Evolutionary conservation across 2,329 filamentous ascomycete species (phyloP).

Genomic region (Xylaria sp.): DNA sequence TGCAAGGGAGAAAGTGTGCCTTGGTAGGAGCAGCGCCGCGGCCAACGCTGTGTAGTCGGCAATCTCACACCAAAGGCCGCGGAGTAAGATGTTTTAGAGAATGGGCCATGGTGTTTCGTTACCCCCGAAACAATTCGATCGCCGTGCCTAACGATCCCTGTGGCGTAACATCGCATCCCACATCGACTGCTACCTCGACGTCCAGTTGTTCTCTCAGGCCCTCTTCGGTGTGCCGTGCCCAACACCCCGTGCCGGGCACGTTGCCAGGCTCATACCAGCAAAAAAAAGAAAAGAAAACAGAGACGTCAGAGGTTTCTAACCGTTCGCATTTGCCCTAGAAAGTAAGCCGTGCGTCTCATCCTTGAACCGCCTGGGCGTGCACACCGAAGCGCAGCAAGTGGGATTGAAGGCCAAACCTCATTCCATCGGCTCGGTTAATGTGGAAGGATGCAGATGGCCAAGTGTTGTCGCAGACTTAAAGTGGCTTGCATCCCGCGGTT

Average conservation of each 20-base stretch:
- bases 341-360: constrained; percentile 7
- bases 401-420: constrained; percentile 10
- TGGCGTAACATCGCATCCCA: constrained; percentile 26
- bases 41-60: constrained; percentile 20
- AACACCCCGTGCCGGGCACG: neutral
- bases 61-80: constrained; percentile 32
- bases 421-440: constrained; percentile 9
- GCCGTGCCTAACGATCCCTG: constrained; percentile 29
- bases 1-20: constrained; percentile 1
- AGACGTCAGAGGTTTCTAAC: neutral
- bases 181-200: constrained; percentile 15
- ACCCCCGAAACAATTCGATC: constrained; percentile 32
- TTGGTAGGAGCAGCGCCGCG: neutral
- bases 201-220: constrained; percentile 21
- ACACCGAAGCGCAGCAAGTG: neutral
- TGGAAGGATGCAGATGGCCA: constrained; percentile 22
- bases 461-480: constrained; percentile 24
- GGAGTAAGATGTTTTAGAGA: constrained; percentile 28
- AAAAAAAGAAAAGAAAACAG: constrained; percentile 13
- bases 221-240: constrained; percentile 1
- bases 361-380: neutral
- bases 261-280: neutral
- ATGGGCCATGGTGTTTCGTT: constrained; percentile 20
- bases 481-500: constrained; percentile 31
- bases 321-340: neutral